phyloP scores from a whole-genome alignment of 208 protist species.

The Trichomonas vaginalis region DNA sequence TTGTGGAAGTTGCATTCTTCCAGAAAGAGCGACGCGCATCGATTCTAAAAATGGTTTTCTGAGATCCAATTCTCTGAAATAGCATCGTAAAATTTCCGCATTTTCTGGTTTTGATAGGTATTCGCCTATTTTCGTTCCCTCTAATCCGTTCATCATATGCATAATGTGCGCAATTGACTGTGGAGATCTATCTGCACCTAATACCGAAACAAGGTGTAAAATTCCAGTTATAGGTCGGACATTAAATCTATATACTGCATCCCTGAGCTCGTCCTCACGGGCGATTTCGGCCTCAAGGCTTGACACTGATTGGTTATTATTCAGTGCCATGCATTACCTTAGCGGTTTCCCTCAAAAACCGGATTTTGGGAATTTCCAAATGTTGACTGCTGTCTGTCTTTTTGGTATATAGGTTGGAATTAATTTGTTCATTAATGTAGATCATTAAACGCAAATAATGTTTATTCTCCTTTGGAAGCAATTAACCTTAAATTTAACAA shows the following conservation, averaged over 20 bases:
- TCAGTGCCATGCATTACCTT: too few species aligned
- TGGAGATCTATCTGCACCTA: neutral
- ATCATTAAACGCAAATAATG: too few species aligned
- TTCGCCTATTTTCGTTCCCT: neutral
- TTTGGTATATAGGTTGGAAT: too few species aligned
- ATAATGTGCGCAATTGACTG: neutral
- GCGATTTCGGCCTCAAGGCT: neutral
- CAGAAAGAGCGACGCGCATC: neutral
- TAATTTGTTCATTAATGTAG: too few species aligned
- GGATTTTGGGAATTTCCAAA: too few species aligned
- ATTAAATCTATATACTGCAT: neutral
- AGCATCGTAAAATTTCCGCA: neutral
- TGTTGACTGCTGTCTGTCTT: too few species aligned
- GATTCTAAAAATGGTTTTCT: neutral
- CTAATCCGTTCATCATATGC: neutral
- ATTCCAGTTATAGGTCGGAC: neutral
- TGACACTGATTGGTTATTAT: too few species aligned
- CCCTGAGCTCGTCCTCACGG: neutral
- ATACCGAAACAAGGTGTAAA: neutral
- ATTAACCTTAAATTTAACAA: too few species aligned
- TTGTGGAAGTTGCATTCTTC: conserved; percentile 23
- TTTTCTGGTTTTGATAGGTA: neutral
- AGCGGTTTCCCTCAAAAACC: too few species aligned
- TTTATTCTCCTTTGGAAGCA: too few species aligned
- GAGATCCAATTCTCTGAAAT: neutral